Base-by-base conservation (phyloP, 208 protist genomes). In the Lotmaria passim region DNA sequence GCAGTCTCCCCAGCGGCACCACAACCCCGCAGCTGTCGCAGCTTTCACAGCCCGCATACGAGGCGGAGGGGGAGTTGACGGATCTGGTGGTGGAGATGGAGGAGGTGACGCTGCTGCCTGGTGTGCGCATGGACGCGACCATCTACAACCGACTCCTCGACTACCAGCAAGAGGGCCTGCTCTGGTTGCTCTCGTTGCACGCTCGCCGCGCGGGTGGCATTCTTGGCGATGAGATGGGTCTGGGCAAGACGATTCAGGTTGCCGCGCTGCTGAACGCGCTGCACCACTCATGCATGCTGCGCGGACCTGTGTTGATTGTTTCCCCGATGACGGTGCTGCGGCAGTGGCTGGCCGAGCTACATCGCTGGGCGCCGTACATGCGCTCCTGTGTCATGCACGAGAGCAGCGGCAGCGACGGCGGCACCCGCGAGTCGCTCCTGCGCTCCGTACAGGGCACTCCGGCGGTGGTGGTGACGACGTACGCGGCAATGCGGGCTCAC, bases 221-320 rank as follows among this genome's bases (percentile, higher is more conserved):
- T 46, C 69, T 99, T 17, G 98, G 96, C 24, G 98, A 99, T 78
- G 98, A 99, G 67, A 98, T 98, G 91, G 90, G 94, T 10, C 86
- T 98, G 30, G 95, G 96, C 39, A 99, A 99, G 81, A 99, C 98
- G 17, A 86, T 99, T 23, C 97, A 99, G 63, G 74, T 98, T 15
- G 89, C 95, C 0, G 75, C 91, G 8, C 91, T 99, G 71, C 62
- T 99, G 15, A 89, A 93, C 21, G 83, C 85, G 0, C 79, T 99
- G 28, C 67, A 90, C 28, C 73, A 81, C 66, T 94, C 87, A 5
- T 47, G 76, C 12, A 41, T 89, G 57, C 69, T 98, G 33, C 69
- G 64, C 33, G 93, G 94, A 3, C 92, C 97, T 19, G 83, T 82
- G 31, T 58, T 99, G 21, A 94, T 99, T 67, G 82, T 98, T 10